These are phyloP conservation scores for Cucurbita pepo DNA, from an alignment of 306 rosid species.

Conservation along the genomic window DNA sequence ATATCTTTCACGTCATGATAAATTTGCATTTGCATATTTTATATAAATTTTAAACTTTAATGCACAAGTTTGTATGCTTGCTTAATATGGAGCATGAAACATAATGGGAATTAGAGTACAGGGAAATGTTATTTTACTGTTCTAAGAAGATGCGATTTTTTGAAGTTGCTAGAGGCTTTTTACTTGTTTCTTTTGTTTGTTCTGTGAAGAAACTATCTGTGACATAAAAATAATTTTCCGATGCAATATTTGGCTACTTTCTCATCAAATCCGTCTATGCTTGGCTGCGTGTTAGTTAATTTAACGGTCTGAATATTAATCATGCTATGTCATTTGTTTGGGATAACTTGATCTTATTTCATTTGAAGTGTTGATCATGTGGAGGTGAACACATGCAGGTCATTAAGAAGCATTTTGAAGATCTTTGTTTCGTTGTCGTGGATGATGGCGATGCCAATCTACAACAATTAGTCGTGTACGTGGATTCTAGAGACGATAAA, in stretches of 20 bases:
- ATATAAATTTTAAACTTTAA: neutral
- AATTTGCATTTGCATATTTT: neutral
- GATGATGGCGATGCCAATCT: constrained; percentile 30
- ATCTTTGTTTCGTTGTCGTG: constrained; percentile 42
- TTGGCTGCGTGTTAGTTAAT: neutral
- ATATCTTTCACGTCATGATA: neutral
- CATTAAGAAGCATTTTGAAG: constrained; percentile 45
- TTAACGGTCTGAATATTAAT: neutral
- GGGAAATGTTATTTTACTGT: neutral
- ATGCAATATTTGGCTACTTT: neutral
- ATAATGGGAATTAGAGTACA: neutral
- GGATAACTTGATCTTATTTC: neutral
- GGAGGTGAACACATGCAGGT: constrained; percentile 43
- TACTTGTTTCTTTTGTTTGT: neutral
- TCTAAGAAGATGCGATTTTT: neutral
- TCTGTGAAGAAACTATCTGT: neutral
- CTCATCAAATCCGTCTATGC: neutral
- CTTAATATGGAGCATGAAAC: neutral
- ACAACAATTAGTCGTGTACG: constrained; percentile 44
- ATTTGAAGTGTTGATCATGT: constrained; percentile 3
- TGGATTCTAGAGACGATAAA: constrained; percentile 55
- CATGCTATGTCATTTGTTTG: neutral
- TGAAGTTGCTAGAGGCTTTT: neutral
- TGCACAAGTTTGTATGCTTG: neutral
- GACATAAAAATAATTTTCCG: neutral